Conservation (phyloP, 306 rosid genomes). For the Nissolia schottii region DNA sequence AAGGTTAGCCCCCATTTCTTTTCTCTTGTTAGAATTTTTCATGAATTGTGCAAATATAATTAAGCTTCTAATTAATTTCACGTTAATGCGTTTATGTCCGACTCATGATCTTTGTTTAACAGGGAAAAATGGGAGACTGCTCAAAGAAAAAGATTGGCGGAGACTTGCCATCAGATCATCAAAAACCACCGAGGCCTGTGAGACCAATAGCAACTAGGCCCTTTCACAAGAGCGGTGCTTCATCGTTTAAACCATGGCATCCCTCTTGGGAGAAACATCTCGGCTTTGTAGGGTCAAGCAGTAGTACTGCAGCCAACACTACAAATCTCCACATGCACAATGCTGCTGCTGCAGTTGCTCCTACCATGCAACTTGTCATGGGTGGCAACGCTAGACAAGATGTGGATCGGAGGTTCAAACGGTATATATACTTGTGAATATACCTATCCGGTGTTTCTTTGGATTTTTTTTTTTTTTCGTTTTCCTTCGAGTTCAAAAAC, state of each 20-base stretch:
- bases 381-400: neutral
- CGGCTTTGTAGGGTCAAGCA: neutral
- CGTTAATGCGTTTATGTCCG: neutral
- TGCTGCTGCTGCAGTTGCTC: neutral
- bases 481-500: neutral
- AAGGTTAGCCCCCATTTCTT: neutral
- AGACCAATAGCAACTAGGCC: neutral
- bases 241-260: constrained; percentile 3
- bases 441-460: too few relatives aligned
- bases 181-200: neutral
- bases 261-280: neutral
- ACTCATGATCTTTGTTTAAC: neutral
- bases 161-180: neutral
- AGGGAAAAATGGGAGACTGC: constrained; percentile 13
- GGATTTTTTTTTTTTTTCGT: too few relatives aligned
- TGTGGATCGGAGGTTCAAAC: constrained; percentile 29
- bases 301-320: neutral
- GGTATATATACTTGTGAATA: constrained; percentile 5
- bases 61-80: neutral
- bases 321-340: neutral
- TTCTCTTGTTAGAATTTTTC: neutral
- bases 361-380: neutral
- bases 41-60: neutral
- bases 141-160: neutral
- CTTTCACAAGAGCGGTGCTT: neutral